Conservation (phyloP, 257 asterid genomes). For the Lavandula angustifolia region DNA sequence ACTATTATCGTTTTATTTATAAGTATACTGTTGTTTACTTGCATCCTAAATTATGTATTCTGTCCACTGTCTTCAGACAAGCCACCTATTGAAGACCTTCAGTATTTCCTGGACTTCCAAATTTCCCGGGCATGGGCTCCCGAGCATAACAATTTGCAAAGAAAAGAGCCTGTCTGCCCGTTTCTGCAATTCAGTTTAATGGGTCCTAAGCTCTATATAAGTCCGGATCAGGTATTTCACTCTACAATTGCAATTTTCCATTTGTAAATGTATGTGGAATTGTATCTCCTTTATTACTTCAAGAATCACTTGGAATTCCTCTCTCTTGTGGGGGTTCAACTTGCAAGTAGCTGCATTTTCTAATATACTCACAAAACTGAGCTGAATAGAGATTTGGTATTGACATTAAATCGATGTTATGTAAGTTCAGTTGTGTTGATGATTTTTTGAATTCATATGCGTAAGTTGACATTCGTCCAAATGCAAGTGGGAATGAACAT, state of each 20-base stretch:
- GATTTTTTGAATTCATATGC: background rate
- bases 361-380: background rate
- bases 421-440: background rate
- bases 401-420: background rate
- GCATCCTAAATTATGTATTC: slow-evolving; percentile 4
- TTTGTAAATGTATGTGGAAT: background rate
- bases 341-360: background rate
- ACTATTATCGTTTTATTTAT: background rate
- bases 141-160: slow-evolving; percentile 77
- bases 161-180: slow-evolving; percentile 94
- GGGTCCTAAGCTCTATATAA: slow-evolving; percentile 96
- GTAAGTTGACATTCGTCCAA: background rate
- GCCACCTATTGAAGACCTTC: slow-evolving; percentile 99
- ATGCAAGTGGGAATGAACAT: background rate
- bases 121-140: slow-evolving; percentile 97
- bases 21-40: background rate
- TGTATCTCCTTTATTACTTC: background rate
- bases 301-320: background rate
- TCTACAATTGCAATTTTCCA: slow-evolving; percentile 3
- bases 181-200: slow-evolving; percentile 94
- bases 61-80: slow-evolving; percentile 61
- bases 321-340: background rate
- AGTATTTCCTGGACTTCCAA: slow-evolving; percentile 95
- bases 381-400: slow-evolving; percentile 1
- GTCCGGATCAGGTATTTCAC: slow-evolving; percentile 90